Percentiles rank a stretch among this genome's conserved stretches.
Evolutionary conservation across 164 flowering plant species (phyloP).

Genomic region (Warburgia ugandensis): DNA sequence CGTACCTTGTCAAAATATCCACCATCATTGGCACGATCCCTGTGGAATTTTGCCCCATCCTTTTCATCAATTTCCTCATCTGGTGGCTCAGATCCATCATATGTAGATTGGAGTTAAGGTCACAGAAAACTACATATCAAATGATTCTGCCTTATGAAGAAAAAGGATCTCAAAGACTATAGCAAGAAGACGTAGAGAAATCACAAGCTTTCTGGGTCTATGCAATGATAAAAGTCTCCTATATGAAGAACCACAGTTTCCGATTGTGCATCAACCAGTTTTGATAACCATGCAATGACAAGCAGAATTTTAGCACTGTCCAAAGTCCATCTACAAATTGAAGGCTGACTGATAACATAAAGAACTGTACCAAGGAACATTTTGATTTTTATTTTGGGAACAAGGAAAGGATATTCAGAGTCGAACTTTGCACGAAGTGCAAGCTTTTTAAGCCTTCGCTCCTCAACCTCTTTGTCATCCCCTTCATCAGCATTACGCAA

Average conservation of each 20-base stretch:
- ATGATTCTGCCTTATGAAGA: background rate
- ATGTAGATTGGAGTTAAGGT: constrained; percentile 60
- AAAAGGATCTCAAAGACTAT: no score
- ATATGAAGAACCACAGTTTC: no score
- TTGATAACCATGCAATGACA: no score
- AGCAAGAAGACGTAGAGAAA: no score
- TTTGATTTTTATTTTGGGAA: no score
- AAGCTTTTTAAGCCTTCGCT: constrained; percentile 75
- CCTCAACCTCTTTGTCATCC: constrained; percentile 35
- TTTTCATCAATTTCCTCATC: constrained; percentile 53
- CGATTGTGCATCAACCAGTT: no score
- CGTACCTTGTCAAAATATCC: constrained; percentile 71
- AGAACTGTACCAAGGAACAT: no score
- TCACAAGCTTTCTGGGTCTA: no score
- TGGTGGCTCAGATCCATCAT: constrained; percentile 51
- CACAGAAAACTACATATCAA: background rate
- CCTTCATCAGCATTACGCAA: constrained; percentile 19
- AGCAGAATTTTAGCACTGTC: no score
- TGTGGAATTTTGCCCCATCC: constrained; percentile 23
- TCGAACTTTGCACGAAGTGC: constrained; percentile 92
- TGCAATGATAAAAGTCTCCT: no score
- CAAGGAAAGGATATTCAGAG: constrained; percentile 69
- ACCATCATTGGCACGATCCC: constrained; percentile 36
- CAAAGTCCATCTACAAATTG: no score
- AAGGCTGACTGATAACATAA: no score